Conservation (phyloP, 202 grass and related monocot genomes). For the Elaeis oleifera region DNA sequence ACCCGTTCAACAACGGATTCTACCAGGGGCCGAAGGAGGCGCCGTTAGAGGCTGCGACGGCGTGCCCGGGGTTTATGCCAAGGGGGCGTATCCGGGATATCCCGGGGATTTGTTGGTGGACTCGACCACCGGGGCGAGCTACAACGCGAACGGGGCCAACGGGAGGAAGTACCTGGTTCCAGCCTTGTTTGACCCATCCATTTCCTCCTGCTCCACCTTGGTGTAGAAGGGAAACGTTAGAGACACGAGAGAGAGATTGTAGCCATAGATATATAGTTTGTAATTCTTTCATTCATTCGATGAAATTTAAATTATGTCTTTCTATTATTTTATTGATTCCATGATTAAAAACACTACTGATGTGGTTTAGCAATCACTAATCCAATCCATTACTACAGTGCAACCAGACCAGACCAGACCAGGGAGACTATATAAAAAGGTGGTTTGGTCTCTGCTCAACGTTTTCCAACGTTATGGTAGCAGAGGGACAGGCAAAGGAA, state of each 20-base stretch:
- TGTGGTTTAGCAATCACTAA: too few relatives aligned
- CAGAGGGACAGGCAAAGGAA: too few relatives aligned
- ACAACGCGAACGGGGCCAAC: slow-evolving; percentile 45
- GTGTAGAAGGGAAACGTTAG: slow-evolving; percentile 23
- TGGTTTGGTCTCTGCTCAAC: too few relatives aligned
- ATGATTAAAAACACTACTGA: too few relatives aligned
- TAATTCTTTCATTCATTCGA: slow-evolving; percentile 21
- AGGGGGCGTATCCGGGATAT: slow-evolving; percentile 70
- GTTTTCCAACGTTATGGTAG: too few relatives aligned
- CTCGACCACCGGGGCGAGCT: slow-evolving; percentile 47
- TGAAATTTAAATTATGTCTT: slow-evolving; percentile 1
- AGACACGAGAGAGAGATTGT: background rate
- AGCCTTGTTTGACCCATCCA: slow-evolving; percentile 72
- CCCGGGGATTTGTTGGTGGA: slow-evolving; percentile 53
- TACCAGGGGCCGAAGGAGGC: slow-evolving; percentile 64
- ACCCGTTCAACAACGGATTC: slow-evolving; percentile 59
- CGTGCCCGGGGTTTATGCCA: slow-evolving; percentile 57
- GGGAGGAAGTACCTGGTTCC: slow-evolving; percentile 59
- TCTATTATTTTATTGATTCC: too few relatives aligned
- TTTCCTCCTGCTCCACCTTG: slow-evolving; percentile 58
- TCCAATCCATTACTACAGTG: too few relatives aligned
- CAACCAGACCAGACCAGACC: too few relatives aligned
- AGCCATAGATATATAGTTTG: background rate
- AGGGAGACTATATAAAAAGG: too few relatives aligned
- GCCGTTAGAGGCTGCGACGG: slow-evolving; percentile 60